Evolutionary conservation across 2,329 filamentous ascomycete genomes (phyloP), one percentile per base, ranked within the genome.

Genomic region (Periconia digitata): DNA sequence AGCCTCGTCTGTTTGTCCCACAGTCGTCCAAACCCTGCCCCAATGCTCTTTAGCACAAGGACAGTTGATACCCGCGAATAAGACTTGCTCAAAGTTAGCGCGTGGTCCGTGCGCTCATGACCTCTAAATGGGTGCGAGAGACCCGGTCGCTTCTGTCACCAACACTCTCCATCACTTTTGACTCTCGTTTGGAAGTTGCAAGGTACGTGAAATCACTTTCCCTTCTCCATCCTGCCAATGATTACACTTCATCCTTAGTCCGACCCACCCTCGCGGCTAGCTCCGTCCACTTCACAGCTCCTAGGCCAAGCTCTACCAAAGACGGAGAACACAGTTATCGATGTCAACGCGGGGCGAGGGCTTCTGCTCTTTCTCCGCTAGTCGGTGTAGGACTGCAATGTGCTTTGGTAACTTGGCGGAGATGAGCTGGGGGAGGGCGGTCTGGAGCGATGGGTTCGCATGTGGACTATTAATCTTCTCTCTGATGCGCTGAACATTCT

Each of bases 191-290:
- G 27, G 3, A 32, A 32, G 3, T 10, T 12, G 12, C 27, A 32
- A 32, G 27, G 27, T 32, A 32, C n/a, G 27, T 32, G 10, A 6
- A 4, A 13, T 10, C 27, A 13, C 12, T 10, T 32, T 32, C 24
- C 24, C 27, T 32, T 10, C 8, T 10, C 8, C 27, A 13, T 32
- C 27, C 12, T 3, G 39, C 23, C 20, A 41, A 29, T 41, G 39
- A 41, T 41, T 27, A 27, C n/a, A 27, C 39, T 16, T 27, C 39
- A 41, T 41, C 39, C 39, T 41, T 41, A 41, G 39, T 15, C 39
- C 39, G 39, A 41, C 8, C 39, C 15, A 23, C 22, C 21, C 39
- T 29, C 21, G n/a, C 18, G 20, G 5, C 21, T 15, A 41, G 15
- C 22, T n/a, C 21, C 16, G 13, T 27, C 16, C 16, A 29, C 21